Evolutionary conservation across 1,284 basidiomycete genomes (phyloP), one percentile per base, ranked within the genome.

Genomic region (Entoloma clypeatum): DNA sequence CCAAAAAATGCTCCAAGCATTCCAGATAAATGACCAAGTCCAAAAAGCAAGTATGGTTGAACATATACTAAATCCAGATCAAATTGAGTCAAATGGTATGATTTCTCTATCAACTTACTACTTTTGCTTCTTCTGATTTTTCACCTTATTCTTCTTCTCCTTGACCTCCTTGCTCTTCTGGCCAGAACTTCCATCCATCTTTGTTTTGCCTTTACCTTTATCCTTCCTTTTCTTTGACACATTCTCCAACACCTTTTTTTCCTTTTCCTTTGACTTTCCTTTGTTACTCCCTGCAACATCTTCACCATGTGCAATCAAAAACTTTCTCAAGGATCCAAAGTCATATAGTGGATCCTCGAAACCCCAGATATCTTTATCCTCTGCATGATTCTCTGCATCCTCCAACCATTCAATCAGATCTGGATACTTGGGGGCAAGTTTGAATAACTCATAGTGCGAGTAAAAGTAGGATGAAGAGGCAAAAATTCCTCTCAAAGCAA

Each of bases 161-260:
- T 41, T 36, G 19, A 36, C 13, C 33, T 41, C 41, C 16, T 32
- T 41, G 13, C 11, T n/a, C n/a, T n/a, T n/a, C n/a, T n/a, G 17
- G 9, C 26, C 33, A 6, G 13, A 28, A 19, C 33, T 40, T 17
- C 17, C 18, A 14, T 11, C 18, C 5, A 18, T 10, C n/a, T 5
- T n/a, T 4, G 14, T 7, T 11, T 26, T 19, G 7, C 6, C 24
- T n/a, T n/a, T n/a, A n/a, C n/a, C n/a, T n/a, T n/a, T n/a, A n/a
- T n/a, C n/a, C n/a, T n/a, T n/a, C n/a, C n/a, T n/a, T n/a, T n/a
- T n/a, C n/a, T n/a, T n/a, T n/a, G n/a, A n/a, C n/a, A n/a, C n/a
- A n/a, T n/a, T n/a, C n/a, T n/a, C n/a, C n/a, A n/a, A n/a, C n/a
- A n/a, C n/a, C n/a, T n/a, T n/a, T n/a, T n/a, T n/a, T n/a, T n/a